phyloP scores from a whole-genome alignment of 768 basidiomycete genomes.

The Mycena chlorophos region DNA sequence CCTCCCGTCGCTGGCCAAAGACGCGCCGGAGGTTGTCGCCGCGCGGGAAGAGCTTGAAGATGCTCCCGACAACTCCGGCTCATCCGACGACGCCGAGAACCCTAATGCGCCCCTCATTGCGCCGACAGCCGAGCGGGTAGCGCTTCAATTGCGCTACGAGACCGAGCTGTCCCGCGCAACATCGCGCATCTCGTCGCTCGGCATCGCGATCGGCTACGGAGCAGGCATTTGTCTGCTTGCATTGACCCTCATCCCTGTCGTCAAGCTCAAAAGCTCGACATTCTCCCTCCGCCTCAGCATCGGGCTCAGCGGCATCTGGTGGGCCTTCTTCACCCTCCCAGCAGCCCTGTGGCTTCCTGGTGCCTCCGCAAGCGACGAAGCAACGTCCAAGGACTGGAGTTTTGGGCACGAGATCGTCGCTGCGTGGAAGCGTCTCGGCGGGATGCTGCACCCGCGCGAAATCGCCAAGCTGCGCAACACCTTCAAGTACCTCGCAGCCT shows the following conservation, averaged over 20 bases:
- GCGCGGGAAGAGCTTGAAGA: conserved; percentile 37
- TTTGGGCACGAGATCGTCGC: conserved; percentile 51
- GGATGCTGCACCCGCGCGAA: conserved; percentile 73
- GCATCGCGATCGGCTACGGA: conserved; percentile 83
- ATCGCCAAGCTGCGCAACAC: conserved; percentile 77
- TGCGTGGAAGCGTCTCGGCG: conserved; percentile 76
- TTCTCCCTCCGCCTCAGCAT: conserved; percentile 81
- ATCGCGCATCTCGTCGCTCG: conserved; percentile 79
- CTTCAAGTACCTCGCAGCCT: conserved; percentile 87
- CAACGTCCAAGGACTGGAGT: conserved; percentile 39
- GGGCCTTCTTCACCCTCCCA: conserved; percentile 81
- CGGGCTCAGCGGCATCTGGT: conserved; percentile 83
- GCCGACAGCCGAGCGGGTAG: conserved; percentile 21
- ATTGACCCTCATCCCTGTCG: conserved; percentile 79
- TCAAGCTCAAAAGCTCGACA: conserved; percentile 69
- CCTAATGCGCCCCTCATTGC: conserved; percentile 43
- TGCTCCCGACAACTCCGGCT: conserved; percentile 23
- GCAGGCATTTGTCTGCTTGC: conserved; percentile 79
- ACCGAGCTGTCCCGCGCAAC: conserved; percentile 67
- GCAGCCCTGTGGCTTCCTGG: conserved; percentile 74
- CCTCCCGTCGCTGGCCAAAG: conserved; percentile 70
- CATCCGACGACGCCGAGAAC: conserved; percentile 26
- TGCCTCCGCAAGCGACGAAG: conserved; percentile 7
- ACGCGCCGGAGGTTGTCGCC: conserved; percentile 57
- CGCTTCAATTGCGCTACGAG: conserved; percentile 49